A percentile compares a stretch with the other conserved stretches of the same genome.
Evolutionary conservation across 1,139 yeast species (phyloP).

Genomic region (Suzukiozyma palmioleophila): DNA sequence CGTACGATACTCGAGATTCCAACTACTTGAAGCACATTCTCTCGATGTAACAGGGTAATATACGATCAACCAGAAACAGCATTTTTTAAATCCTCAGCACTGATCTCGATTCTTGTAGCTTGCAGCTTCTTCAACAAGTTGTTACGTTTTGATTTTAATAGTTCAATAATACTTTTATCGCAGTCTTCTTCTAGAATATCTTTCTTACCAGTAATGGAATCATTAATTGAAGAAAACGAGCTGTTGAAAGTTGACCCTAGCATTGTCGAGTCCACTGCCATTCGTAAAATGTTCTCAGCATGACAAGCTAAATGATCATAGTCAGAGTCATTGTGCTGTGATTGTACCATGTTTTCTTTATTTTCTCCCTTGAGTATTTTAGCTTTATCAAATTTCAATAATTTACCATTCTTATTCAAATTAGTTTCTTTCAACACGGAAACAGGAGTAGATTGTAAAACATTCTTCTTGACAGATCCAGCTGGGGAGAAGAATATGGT

Average conservation of each 20-base stretch:
- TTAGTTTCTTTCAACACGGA: slow-evolving; percentile 15
- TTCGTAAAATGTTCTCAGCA: slow-evolving; percentile 43
- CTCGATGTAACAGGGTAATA: slow-evolving; percentile 2
- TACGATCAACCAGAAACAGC: slow-evolving; percentile 14
- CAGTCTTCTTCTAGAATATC: slow-evolving; percentile 28
- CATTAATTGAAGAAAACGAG: slow-evolving; percentile 33
- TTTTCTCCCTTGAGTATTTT: slow-evolving; percentile 1
- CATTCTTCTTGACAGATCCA: slow-evolving; percentile 17
- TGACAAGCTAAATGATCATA: slow-evolving; percentile 45
- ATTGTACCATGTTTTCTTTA: slow-evolving; percentile 6
- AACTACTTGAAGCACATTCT: slow-evolving; percentile 18
- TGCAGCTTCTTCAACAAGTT: slow-evolving; percentile 14
- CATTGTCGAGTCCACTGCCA: slow-evolving; percentile 50
- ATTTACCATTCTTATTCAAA: slow-evolving; percentile 11
- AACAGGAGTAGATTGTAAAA: slow-evolving; percentile 21
- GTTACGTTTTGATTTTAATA: slow-evolving; percentile 19
- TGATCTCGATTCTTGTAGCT: slow-evolving; percentile 28
- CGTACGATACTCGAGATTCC: slow-evolving; percentile 25
- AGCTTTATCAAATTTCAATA: slow-evolving; percentile 19
- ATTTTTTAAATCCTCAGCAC: slow-evolving; percentile 33
- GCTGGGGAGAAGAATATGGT: slow-evolving; percentile 31
- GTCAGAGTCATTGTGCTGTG: slow-evolving; percentile 20
- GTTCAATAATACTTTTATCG: slow-evolving; percentile 27
- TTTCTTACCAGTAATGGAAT: slow-evolving; percentile 21
- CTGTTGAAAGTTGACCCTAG: slow-evolving; percentile 36